Conservation (phyloP, 805 yeast species). For the Hanseniaspora hatyaiensis region DNA sequence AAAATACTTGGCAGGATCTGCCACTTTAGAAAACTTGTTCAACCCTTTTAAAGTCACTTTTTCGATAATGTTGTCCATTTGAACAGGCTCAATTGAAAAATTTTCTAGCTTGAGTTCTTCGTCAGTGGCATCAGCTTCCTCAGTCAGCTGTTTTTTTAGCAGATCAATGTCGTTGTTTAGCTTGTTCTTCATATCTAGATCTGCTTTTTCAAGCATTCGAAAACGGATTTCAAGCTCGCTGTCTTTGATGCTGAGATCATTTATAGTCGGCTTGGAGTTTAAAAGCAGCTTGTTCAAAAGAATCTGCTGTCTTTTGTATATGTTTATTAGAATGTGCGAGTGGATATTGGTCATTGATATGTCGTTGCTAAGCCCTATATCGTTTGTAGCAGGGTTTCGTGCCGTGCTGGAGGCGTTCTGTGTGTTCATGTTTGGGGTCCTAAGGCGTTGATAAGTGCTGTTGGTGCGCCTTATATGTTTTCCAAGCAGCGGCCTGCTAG, state of each 20-base stretch:
- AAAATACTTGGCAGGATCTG: background rate
- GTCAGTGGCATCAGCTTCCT: background rate
- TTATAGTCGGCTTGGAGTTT: background rate
- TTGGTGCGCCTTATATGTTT: no score
- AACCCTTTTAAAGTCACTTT: background rate
- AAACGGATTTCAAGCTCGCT: background rate
- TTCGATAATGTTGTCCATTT: background rate
- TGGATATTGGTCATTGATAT: background rate
- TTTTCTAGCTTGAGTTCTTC: background rate
- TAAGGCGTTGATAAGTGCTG: no score
- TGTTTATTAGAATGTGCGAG: background rate
- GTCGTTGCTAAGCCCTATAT: background rate
- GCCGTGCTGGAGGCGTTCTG: no score
- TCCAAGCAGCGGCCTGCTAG: no score
- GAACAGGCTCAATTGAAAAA: background rate
- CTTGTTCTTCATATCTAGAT: background rate
- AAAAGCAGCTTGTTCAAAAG: conserved; percentile 1
- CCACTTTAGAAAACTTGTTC: background rate
- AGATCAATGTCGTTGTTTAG: background rate
- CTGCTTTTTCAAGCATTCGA: background rate
- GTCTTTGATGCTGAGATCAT: background rate
- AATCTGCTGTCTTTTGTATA: background rate
- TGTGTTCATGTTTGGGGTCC: no score
- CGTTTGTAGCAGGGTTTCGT: background rate
- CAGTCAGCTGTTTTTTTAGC: background rate